Base-by-base conservation (phyloP, 192 early-diverging fungal genomes). In the Entomortierella beljakovae region DNA sequence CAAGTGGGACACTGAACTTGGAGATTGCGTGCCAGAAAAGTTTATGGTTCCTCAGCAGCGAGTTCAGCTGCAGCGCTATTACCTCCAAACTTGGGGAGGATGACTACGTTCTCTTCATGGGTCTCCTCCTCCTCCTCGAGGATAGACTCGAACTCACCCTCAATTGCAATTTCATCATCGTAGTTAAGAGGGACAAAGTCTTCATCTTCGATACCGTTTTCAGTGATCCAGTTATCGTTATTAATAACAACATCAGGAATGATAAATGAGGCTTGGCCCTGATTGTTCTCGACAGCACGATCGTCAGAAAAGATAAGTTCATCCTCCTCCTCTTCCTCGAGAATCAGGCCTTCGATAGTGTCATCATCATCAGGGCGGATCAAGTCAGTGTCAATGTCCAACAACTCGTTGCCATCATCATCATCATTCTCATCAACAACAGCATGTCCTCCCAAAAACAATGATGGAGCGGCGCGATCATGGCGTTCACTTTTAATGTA, bases 391-490 rank as follows among this genome's bases (percentile, higher is more conserved):
- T 79, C 75, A 0, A 68, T 79, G 48, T 79, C 75, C 23, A 79
- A 49, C 49, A 79, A 25, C 68, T 79, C 75, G 50, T 79, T 79
- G 1, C 75, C 75, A n/a, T 49, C 68, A 70, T 79, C 75, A 35
- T 79, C 75, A 25, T 79, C 75, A 20, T 79, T 68, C 0, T 79
- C 75, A 32, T 79, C 75, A 26, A 79, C 15, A 5, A 79, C 62
- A 0, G 51, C 62, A 35, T 79, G 75, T 0, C 61, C 73, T 7
- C 69, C n/a, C n/a, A n/a, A n/a, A 9, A 61, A 64, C 4, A 48
- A 50, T 1, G 49, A 4, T 49, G 25, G 22, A 22, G 1, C 6
- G 18, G 46, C 23, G 29, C 33, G 55, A 25, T n/a, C 23, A n/a
- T 16, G 25, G 32, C 34, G 71, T 15, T 63, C 22, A 3, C 32